Evolutionary conservation across 108 stramenopile genomes (phyloP), one percentile per base, ranked within the genome.

Genomic region (Epithemia pelagica): DNA sequence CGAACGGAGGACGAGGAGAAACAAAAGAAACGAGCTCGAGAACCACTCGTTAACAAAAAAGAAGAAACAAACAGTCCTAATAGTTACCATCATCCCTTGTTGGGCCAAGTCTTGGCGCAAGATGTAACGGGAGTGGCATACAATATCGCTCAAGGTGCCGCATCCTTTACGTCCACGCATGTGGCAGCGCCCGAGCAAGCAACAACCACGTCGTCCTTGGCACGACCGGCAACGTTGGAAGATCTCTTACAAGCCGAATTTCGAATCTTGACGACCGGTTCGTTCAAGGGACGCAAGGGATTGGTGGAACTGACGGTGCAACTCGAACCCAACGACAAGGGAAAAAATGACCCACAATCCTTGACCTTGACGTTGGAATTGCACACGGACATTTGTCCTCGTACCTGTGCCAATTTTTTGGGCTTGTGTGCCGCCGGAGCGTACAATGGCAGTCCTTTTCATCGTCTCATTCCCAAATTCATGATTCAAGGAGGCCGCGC

Each of bases 401-500:
- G 85, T 24, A 96, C 96, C 0, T 78, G 89, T 52, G 88, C 88
- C 74, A 98, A 98, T 58, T 98, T 98, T 71, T 54, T 98, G 27
- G 78, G 94, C 10, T 69, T 97, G 32, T 95, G 90, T 54, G 72
- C 79, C 62, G 74, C 75, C 58, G 77, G 85, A 2, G 89, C 90
- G 66, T 99, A 99, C 65, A 77, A 94, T 37, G 94, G 89, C 3
- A 81, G 89, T 18, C 66, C 73, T 18, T 99, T 97, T 78, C 98
- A 99, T 72, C 87, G 98, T 22, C 68, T 85, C 0, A 95, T 98
- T 67, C 75, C 76, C 0, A 87, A 82, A 54, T 98, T 96, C 67
- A 94, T 96, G 92, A 86, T 95, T 28, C 98, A 99, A 69, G 96
- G 95, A 7, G 96, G 97, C 3, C 92, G 95, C 65, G 84, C 86